These are phyloP conservation scores for Kokia cookei DNA, from an alignment of 441 rosid species.

Conservation along the genomic window DNA sequence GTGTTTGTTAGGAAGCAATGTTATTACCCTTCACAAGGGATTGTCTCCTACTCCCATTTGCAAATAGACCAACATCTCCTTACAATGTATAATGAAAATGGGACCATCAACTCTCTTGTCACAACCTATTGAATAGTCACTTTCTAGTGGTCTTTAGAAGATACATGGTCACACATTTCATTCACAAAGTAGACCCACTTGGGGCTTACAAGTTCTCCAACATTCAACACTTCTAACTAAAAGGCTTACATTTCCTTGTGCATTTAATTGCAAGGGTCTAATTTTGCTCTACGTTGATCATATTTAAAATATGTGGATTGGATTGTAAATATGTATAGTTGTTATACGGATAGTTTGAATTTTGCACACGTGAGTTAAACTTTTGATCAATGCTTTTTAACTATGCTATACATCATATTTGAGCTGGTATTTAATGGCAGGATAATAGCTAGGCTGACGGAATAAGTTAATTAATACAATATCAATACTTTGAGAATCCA, in stretches of 20 bases:
- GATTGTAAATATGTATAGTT: too few relatives aligned
- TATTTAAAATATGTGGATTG: too few relatives aligned
- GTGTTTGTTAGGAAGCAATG: constrained; percentile 13
- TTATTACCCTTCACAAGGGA: constrained; percentile 42
- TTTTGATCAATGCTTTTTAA: too few relatives aligned
- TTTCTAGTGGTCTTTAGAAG: constrained; percentile 10
- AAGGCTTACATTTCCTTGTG: constrained; percentile 21
- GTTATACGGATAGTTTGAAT: background rate
- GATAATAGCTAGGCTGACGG: too few relatives aligned
- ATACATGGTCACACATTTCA: constrained; percentile 11
- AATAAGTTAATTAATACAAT: too few relatives aligned
- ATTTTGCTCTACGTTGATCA: constrained; percentile 3
- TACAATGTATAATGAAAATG: background rate
- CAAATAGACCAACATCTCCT: background rate
- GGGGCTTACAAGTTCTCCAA: background rate
- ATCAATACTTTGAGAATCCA: too few relatives aligned
- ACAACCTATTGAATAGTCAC: constrained; percentile 12
- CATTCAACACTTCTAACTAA: background rate
- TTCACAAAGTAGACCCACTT: constrained; percentile 8
- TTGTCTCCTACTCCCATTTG: constrained; percentile 25
- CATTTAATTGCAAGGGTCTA: constrained; percentile 5
- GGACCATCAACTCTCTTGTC: constrained; percentile 13
- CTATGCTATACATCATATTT: too few relatives aligned
- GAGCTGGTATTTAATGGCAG: too few relatives aligned
- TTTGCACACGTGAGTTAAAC: too few relatives aligned